Conservation (phyloP, 805 yeast species). For the Tetrapisispora phaffii region DNA sequence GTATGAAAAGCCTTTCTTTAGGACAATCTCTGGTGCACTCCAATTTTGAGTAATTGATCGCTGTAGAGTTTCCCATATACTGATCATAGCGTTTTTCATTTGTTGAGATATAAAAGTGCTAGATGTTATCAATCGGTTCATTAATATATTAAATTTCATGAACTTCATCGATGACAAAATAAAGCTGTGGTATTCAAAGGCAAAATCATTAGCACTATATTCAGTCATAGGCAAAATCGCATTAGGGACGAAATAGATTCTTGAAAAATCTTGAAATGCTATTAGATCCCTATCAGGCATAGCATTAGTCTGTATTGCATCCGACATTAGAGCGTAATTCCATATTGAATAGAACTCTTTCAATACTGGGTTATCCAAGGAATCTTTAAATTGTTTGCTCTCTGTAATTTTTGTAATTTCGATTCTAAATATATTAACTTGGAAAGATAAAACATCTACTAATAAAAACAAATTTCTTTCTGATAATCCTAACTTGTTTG, state of each 20-base stretch:
- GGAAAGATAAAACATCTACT: neutral
- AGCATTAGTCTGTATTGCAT: neutral
- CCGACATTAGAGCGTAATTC: neutral
- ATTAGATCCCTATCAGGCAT: neutral
- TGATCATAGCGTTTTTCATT: neutral
- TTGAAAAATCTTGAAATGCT: neutral
- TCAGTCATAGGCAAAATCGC: no score
- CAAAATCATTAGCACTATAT: neutral
- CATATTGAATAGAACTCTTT: slow-evolving; percentile 1
- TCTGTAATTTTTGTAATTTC: neutral
- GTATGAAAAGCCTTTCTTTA: neutral
- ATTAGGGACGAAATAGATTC: neutral
- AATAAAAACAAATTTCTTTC: neutral
- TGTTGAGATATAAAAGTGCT: neutral
- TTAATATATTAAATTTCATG: slow-evolving; percentile 1
- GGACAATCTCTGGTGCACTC: neutral
- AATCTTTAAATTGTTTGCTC: neutral
- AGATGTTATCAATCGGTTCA: slow-evolving; percentile 3
- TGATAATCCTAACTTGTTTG: neutral
- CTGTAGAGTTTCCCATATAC: slow-evolving; percentile 2
- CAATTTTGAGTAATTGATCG: neutral
- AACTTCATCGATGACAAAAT: neutral
- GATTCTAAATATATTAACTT: neutral
- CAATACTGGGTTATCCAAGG: neutral
- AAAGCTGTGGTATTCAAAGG: neutral